Evolutionary conservation across 1,284 basidiomycete genomes (phyloP).

Genomic region (Laetiporus sulphureus): DNA sequence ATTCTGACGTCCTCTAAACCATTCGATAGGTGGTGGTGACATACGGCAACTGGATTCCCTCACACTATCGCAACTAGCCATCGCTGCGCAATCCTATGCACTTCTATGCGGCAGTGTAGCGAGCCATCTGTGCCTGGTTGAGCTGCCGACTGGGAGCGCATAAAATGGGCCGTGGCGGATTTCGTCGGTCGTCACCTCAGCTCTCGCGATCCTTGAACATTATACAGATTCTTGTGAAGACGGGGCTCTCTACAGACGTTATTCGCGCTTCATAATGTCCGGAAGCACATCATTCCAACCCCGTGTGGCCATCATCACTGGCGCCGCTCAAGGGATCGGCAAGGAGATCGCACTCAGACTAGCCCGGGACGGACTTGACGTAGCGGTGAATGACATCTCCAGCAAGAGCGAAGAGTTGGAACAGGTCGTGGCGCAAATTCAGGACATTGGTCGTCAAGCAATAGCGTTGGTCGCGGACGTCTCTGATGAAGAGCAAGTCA

Average conservation of each 20-base stretch:
- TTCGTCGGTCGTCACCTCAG: no score
- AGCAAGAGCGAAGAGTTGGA: slow-evolving; percentile 11
- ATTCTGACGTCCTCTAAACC: no score
- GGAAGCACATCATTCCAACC: not conserved
- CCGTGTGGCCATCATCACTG: slow-evolving; percentile 19
- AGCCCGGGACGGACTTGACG: slow-evolving; percentile 22
- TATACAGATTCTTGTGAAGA: not conserved
- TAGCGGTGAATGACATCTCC: slow-evolving; percentile 22
- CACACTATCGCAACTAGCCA: no score
- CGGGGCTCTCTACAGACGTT: not conserved
- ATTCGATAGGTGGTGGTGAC: no score
- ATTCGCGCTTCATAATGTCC: not conserved
- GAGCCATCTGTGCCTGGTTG: no score
- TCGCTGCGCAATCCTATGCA: no score
- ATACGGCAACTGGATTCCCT: no score
- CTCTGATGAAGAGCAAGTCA: slow-evolving; percentile 19
- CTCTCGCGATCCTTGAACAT: not conserved
- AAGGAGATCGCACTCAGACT: slow-evolving; percentile 21
- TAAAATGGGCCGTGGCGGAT: no score
- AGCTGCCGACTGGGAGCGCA: no score
- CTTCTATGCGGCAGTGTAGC: no score
- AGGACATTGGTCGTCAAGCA: slow-evolving; percentile 9
- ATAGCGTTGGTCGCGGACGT: slow-evolving; percentile 18
- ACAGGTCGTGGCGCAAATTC: slow-evolving; percentile 14
- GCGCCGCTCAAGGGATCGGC: slow-evolving; percentile 23